Evolutionary conservation across 2,329 filamentous ascomycete species (phyloP).

Genomic region (Colletotrichum sp.): DNA sequence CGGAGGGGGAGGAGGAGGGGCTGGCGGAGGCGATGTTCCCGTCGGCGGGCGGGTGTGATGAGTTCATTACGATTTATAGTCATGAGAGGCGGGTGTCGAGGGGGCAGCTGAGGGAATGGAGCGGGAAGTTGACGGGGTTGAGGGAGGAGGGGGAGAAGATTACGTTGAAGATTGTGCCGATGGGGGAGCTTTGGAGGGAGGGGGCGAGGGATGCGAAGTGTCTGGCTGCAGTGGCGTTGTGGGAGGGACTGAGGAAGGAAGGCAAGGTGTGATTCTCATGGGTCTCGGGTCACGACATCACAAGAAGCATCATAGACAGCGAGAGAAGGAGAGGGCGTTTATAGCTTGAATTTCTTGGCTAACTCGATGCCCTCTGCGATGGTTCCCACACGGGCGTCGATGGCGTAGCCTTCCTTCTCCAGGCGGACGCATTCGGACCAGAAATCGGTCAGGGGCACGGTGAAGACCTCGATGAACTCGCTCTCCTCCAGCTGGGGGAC

Average conservation of each 20-base stretch:
- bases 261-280: constrained; percentile 36
- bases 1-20: constrained; percentile 32
- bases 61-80: constrained; percentile 63
- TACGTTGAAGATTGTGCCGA: constrained; percentile 61
- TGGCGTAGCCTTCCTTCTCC: constrained; percentile 74
- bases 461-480: constrained; percentile 84
- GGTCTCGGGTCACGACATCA: neutral
- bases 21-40: constrained; percentile 59
- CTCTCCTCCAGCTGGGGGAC: constrained; percentile 76
- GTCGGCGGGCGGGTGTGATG: constrained; percentile 64
- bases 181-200: constrained; percentile 62
- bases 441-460: constrained; percentile 65
- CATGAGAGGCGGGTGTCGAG: constrained; percentile 58
- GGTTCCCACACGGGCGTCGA: constrained; percentile 80
- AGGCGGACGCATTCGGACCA: constrained; percentile 71
- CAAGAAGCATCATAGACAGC: neutral
- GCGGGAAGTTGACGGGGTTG: constrained; percentile 61
- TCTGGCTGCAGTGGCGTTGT: constrained; percentile 63
- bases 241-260: constrained; percentile 58
- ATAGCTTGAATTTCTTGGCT: constrained; percentile 61
- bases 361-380: constrained; percentile 80
- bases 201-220: constrained; percentile 64
- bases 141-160: constrained; percentile 66
- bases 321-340: neutral
- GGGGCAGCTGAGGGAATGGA: constrained; percentile 56